Conservation (phyloP, 176 grass and related monocot species). For the Alopecurus myosuroides region DNA sequence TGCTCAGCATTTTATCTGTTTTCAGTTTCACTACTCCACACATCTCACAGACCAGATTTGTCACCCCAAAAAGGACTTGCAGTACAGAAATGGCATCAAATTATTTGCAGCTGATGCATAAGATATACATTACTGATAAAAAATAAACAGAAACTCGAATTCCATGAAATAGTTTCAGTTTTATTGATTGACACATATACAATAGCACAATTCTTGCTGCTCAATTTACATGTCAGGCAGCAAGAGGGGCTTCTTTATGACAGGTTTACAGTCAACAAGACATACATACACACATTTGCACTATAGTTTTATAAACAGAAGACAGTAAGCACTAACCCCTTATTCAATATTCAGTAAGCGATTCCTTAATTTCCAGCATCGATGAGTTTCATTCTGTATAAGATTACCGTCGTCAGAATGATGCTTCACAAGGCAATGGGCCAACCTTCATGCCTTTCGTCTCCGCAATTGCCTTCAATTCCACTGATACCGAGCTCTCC, state of each 20-base stretch:
- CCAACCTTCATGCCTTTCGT: conserved; percentile 56
- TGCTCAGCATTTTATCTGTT: neutral
- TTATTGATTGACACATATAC: conserved; percentile 10
- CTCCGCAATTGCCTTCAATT: conserved; percentile 22
- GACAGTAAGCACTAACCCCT: conserved; percentile 1
- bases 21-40: neutral
- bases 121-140: neutral
- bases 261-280: neutral
- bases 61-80: neutral
- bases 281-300: neutral
- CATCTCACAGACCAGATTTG: neutral
- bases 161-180: neutral
- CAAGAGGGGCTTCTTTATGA: conserved; percentile 8
- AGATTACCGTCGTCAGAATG: conserved; percentile 24
- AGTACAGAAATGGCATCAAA: neutral
- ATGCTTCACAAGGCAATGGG: conserved; percentile 22
- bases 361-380: neutral
- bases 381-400: conserved; percentile 22
- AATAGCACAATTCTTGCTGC: conserved; percentile 15
- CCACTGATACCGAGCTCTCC: conserved; percentile 43
- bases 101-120: neutral
- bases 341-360: conserved; percentile 12
- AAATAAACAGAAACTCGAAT: neutral
- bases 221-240: conserved; percentile 41
- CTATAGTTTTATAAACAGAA: conserved; percentile 7